Base-by-base conservation (phyloP, 129 eudicot species). In the Rutidosis leptorrhynchoides region DNA sequence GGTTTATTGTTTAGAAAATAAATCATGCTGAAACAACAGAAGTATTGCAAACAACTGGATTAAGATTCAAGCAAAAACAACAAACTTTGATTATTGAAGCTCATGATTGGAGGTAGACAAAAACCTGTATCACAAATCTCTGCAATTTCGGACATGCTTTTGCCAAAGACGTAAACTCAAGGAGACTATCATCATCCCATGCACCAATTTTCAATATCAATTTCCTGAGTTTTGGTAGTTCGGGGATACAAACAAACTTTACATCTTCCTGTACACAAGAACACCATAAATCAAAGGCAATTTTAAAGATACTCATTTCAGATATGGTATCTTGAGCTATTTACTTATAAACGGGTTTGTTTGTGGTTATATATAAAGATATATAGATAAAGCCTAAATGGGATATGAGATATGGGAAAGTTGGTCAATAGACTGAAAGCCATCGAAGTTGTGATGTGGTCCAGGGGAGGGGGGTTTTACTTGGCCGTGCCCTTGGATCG, bases 61-160 rank as follows among this genome's bases (percentile, higher is more conserved):
- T 9, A 35, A 3, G 43, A 35, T 32, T 32, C 7, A 35, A 35
- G 43, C 15, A 35, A 1, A 35, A 35, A 35, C 43, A 35, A 35
- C 29, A 64, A 26, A 35, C 2, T 14, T 43, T 42, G 24, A 60
- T 28, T 27, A 64, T 12, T 35, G 43, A 35, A 24, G 28, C 29
- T 46, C 26, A 4, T 46, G 48, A 32, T 12, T 57, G 46, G 29
- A 65, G 26, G 25, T 27, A 68, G 61, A 29, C 61, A 62, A 30
- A 17, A 74, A 85, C 85, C 85, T 85, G 81, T 74, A 85, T 49
- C 52, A 79, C 85, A 59, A 85, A 85, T 74, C 77, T 80, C 64
- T 74, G 72, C 77, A 85, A 78, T 5, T 73, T 68, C 16, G 92
- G 83, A 35, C 81, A 77, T 5, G 79, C 85, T 77, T 79, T 74